Base-by-base conservation (phyloP, 306 rosid genomes). In the Dryas drummondii region DNA sequence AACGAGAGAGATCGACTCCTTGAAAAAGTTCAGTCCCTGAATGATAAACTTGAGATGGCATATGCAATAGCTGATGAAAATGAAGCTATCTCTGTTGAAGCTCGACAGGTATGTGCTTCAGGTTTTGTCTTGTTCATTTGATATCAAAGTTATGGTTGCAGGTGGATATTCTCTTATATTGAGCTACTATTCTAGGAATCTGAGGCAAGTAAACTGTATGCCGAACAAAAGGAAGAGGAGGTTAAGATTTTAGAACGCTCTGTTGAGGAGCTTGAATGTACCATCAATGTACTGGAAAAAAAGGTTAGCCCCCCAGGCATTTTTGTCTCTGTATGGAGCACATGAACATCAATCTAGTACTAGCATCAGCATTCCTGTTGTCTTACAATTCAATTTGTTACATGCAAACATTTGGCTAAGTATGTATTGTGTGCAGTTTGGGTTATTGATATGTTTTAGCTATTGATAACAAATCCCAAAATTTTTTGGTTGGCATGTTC, bases 201-300 rank as follows among this genome's bases (percentile, higher is more conserved):
- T 11, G 93, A 87, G 84, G 89, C 92, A 60, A 83, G 94, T 78
- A 94, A 94, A 84, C 71, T 86, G 74, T 87, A 84, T 70, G 96
- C 98, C 16, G 93, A 91, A 79, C 88, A 94, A 74, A 94, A 91
- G 89, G 97, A 91, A 82, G 97, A 91, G 87, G 98, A 94, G 76
- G 97, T 91, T 68, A 90, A 85, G 84, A 91, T 94, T 80, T 86
- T 94, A 82, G 98, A 94, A 80, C 85, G 59, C 79, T 94, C 98
- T 72, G 87, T 94, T 79, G 98, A 91, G 83, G 98, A 94, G 85
- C 97, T 94, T 58, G 98, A 94, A 77, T 78, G 87, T 76, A 94
- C 98, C 78, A 86, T 94, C 79, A 87, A 94, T 87, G 94, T 91
- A 77, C 84, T 94, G 66, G 98, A 94, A 87, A 87, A 85, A 74